Base-by-base conservation (phyloP, 75 land plant genomes). In the Chamaecyparis obtusa region DNA sequence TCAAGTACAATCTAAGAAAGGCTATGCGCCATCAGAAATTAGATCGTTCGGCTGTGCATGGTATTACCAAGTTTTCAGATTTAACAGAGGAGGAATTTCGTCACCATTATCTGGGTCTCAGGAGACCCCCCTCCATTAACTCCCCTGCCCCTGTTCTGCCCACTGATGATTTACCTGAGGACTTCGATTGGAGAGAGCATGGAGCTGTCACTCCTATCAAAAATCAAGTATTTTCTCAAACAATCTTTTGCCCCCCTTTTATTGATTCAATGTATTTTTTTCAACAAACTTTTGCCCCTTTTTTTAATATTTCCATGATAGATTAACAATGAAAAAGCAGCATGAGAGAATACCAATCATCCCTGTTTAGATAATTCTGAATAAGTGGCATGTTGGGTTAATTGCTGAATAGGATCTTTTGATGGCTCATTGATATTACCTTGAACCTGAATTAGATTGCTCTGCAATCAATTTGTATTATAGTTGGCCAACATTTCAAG, bases 31-130 rank as follows among this genome's bases (percentile, higher is more conserved):
- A 97, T 91, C 99, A 98, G 97, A 89, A 86, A 85, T 89, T 98
- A 37, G 99, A 98, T 79, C 99, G 97, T 15, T 43, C 89, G 2
- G 99, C 99, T 17, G 88, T 75, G 36, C 99, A 98, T 87, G 99
- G 99, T 21, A 90, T 98, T 33, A 98, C 99, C 35, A 92, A 92
- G 90, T 98, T 95, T 95, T 95, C 97, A 69, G 99, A 98, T 72
- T 89, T 98, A 84, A 94, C 99, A 27, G 93, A 91, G 83, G 91
- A 89, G 72, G 99, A 98, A 88, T 98, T 98, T 84, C 79, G 83
- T 37, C 21, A 85, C 15, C 87, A 82, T 21, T 90, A 87, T 79
- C 89, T 95, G 19, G 99, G 99, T 27, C 89, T 95, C 75, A 86
- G 83, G 15, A 24, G 32, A 14, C 80, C 89, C 78, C 86, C 86